Conservation (phyloP, 2,329 filamentous ascomycete genomes). For the Venturiaceae sp. region DNA sequence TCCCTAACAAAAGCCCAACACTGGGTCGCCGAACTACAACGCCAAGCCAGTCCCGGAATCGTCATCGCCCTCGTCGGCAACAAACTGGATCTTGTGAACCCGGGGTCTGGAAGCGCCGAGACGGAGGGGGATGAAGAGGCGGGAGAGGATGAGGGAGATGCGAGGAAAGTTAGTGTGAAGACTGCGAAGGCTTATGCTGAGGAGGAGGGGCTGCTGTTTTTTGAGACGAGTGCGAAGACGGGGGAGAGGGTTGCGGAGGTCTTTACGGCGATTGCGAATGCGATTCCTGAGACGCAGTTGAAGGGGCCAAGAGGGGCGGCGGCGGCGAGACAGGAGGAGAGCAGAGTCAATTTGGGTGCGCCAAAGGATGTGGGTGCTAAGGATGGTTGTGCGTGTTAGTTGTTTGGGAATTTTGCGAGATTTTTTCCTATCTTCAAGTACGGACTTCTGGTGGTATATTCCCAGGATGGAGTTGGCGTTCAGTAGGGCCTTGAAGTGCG, state of each 20-base stretch:
- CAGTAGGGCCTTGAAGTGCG: no score
- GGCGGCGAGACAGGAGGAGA: slow-evolving; percentile 52
- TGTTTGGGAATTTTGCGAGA: not conserved
- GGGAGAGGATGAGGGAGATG: slow-evolving; percentile 42
- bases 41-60: slow-evolving; percentile 91
- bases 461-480: not conserved
- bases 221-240: slow-evolving; percentile 96
- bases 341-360: slow-evolving; percentile 56
- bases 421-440: not conserved
- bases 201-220: slow-evolving; percentile 88
- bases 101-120: not conserved
- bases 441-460: not conserved
- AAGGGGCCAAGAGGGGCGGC: slow-evolving; percentile 68
- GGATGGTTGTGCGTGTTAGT: slow-evolving; percentile 9
- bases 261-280: slow-evolving; percentile 96
- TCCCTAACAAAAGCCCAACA: slow-evolving; percentile 95
- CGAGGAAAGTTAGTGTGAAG: slow-evolving; percentile 79
- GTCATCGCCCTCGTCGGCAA: slow-evolving; percentile 96
- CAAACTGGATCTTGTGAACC: slow-evolving; percentile 73
- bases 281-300: slow-evolving; percentile 91
- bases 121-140: slow-evolving; percentile 25
- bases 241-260: slow-evolving; percentile 91
- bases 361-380: slow-evolving; percentile 4
- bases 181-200: slow-evolving; percentile 91
- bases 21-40: slow-evolving; percentile 95